Conservation (phyloP, 2,329 filamentous ascomycete species). For the Fusarium sp. region DNA sequence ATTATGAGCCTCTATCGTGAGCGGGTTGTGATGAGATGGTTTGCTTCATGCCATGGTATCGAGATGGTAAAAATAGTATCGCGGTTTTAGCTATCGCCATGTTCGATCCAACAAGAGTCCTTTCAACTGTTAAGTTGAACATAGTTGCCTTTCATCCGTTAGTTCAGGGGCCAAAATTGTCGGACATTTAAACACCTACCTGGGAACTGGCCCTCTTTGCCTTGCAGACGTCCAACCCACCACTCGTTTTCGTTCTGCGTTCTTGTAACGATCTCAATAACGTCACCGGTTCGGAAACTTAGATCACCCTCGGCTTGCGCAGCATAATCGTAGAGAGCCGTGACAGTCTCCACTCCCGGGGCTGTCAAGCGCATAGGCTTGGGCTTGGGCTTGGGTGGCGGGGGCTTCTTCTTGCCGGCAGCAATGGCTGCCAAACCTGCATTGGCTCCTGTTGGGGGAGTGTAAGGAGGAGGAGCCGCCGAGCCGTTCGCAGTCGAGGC, state of each 20-base stretch:
- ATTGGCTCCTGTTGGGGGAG: conserved; percentile 55
- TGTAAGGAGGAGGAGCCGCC: conserved; percentile 80
- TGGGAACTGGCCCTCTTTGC: conserved; percentile 91
- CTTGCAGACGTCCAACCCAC: conserved; percentile 88
- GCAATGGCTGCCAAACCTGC: conserved; percentile 59
- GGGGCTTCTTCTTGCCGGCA: conserved; percentile 73
- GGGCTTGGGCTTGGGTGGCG: conserved; percentile 73
- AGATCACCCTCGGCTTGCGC: conserved; percentile 95
- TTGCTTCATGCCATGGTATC: conserved; percentile 25
- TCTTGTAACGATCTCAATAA: conserved; percentile 86
- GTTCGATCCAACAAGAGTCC: not conserved
- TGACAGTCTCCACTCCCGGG: conserved; percentile 79
- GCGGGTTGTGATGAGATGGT: conserved; percentile 17
- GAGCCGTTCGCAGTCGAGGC: conserved; percentile 56
- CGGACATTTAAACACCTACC: conserved; percentile 66
- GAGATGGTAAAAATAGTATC: conserved; percentile 19
- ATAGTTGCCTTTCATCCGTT: conserved; percentile 59
- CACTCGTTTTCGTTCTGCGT: conserved; percentile 96
- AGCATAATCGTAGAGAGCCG: conserved; percentile 94
- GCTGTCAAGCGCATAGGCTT: conserved; percentile 80
- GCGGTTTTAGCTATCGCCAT: not conserved
- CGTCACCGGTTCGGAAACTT: conserved; percentile 87
- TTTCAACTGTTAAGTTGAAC: conserved; percentile 53
- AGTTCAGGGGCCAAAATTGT: conserved; percentile 30
- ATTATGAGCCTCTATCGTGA: conserved; percentile 30